Percentiles rank a stretch among this genome's conserved stretches.
These are phyloP conservation scores for Entomortierella parvispora DNA, from an alignment of 192 early-diverging fungal genomes.

Conservation along the genomic window DNA sequence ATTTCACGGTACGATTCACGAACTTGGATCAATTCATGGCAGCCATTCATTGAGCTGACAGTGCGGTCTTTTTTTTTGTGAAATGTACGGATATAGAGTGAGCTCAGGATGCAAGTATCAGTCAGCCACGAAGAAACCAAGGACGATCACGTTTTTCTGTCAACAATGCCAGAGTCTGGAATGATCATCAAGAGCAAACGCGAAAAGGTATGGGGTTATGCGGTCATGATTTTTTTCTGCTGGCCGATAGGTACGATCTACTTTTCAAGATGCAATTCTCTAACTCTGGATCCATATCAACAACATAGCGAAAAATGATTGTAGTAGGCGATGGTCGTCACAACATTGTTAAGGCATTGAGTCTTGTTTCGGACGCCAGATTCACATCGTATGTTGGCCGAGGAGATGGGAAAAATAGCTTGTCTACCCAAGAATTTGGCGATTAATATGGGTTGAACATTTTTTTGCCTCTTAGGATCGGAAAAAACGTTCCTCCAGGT, in stretches of 20 bases:
- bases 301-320: slow-evolving; percentile 56
- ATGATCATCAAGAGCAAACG: slow-evolving; percentile 63
- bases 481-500: slow-evolving; percentile 42
- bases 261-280: not conserved
- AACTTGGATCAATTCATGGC: not conserved
- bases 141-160: slow-evolving; percentile 71
- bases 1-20: slow-evolving; percentile 32
- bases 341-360: slow-evolving; percentile 58
- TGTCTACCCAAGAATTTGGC: too few species aligned
- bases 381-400: slow-evolving; percentile 53
- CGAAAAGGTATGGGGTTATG: slow-evolving; percentile 57
- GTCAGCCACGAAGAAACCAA: slow-evolving; percentile 64
- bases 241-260: too few species aligned
- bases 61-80: not conserved
- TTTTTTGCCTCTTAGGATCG: not conserved
- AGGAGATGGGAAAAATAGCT: too few species aligned
- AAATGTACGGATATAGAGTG: slow-evolving; percentile 32
- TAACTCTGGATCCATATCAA: not conserved
- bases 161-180: slow-evolving; percentile 61
- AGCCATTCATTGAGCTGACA: not conserved
- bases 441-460: not conserved
- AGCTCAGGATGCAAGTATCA: slow-evolving; percentile 61
- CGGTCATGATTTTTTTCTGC: not conserved
- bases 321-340: slow-evolving; percentile 57
- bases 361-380: slow-evolving; percentile 48